Evolutionary conservation across 768 basidiomycete genomes (phyloP).

Genomic region (Amanita subjunquillea): DNA sequence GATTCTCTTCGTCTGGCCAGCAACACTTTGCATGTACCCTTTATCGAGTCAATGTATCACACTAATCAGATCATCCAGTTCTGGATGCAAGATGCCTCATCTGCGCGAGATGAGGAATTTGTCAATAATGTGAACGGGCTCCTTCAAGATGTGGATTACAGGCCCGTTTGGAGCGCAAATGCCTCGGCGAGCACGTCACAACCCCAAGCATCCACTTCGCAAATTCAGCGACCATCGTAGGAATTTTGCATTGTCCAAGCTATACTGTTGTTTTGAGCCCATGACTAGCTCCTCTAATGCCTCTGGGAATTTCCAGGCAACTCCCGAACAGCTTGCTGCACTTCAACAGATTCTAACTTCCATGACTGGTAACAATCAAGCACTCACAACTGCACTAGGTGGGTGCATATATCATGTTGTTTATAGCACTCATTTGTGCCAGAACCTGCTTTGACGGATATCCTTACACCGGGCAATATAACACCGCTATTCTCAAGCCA

Average conservation of each 20-base stretch:
- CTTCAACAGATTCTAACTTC: constrained; percentile 47
- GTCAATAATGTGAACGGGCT: constrained; percentile 61
- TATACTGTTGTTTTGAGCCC: not conserved
- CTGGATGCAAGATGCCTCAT: constrained; percentile 79
- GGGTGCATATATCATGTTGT: not conserved
- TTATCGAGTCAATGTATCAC: not conserved
- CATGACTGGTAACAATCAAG: constrained; percentile 23
- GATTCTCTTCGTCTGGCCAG: constrained; percentile 85
- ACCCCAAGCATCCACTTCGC: constrained; percentile 34
- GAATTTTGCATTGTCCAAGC: constrained; percentile 8
- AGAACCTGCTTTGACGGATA: constrained; percentile 65
- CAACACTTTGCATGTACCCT: constrained; percentile 70
- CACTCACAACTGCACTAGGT: constrained; percentile 21
- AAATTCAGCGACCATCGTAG: constrained; percentile 25
- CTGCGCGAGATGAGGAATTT: constrained; percentile 63
- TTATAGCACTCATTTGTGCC: constrained; percentile 3
- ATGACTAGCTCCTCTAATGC: constrained; percentile 12
- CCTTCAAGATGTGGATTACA: constrained; percentile 54
- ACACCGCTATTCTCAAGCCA: constrained; percentile 59
- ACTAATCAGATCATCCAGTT: constrained; percentile 37
- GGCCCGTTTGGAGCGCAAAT: constrained; percentile 42
- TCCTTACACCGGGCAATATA: constrained; percentile 67
- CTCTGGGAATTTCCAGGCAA: constrained; percentile 26
- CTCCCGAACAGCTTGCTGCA: constrained; percentile 59
- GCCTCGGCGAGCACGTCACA: constrained; percentile 26